Evolutionary conservation across 306 rosid species (phyloP), one percentile per base, ranked within the genome.

Genomic region (Mimosa bimucronata): DNA sequence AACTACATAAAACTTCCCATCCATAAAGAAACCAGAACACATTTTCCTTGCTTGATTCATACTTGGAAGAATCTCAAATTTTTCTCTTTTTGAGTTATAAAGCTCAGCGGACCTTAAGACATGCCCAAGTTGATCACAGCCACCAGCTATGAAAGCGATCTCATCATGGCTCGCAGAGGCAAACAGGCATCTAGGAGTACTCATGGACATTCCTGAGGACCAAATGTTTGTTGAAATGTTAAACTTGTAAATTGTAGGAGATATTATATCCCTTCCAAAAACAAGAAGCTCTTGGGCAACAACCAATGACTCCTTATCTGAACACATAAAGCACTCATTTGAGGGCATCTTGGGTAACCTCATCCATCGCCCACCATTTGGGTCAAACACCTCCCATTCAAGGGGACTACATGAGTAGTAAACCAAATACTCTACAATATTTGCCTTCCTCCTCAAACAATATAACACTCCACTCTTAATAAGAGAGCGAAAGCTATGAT

Each of bases 271-370:
- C 88, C 80, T 89, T 41, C 96, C 97, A 52, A 92, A 92, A 81
- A 92, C 94, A 73, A 90, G 96, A 76, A 92, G 96, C 71, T 92
- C 92, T 0, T 92, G 91, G n/a, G 96, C 97, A 84, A 92, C 96
- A 2, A 92, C 97, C 76, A 89, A 80, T 0, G 94, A 92, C 86
- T 92, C 97, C 85, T 91, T 92, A 72, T 89, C 96, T 0, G 96
- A 88, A 76, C 88, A 84, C 86, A 83, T 87, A 84, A 92, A 91
- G 72, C 94, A 92, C 42, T 88, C 90, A 68, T 88, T 89, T n/a
- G 88, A 78, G 48, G 88, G 81, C 92, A 92, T 89, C 74, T 70
- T 79, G 9, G 96, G 97, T 81, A 92, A 61, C 42, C 78, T 83
- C 96, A 88, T 88, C 96, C 96, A 92, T 18, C 85, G 87, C 12